A percentile compares a stretch with the other conserved stretches of the same genome.
Conservation (phyloP, 495 filamentous ascomycete species). For the Lophium mytilinum region DNA sequence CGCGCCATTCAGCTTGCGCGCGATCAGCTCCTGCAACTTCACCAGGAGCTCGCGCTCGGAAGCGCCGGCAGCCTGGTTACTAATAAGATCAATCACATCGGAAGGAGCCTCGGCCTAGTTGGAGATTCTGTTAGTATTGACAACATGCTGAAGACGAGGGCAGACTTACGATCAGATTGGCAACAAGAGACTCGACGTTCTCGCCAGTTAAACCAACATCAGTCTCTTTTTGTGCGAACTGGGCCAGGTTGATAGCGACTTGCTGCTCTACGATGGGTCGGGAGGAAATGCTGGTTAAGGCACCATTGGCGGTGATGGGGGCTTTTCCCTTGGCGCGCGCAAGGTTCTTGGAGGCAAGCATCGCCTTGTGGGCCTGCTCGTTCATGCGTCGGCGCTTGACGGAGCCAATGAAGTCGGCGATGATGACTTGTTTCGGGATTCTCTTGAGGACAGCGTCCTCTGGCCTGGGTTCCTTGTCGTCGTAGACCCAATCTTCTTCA, state of each 20-base stretch:
- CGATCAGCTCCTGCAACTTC: slow-evolving; percentile 11
- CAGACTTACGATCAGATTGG: slow-evolving; percentile 31
- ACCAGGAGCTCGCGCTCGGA: background rate
- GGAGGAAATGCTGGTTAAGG: background rate
- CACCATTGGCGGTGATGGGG: too few relatives aligned
- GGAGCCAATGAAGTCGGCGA: background rate
- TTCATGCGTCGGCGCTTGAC: background rate
- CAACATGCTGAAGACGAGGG: slow-evolving; percentile 13
- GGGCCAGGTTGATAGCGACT: slow-evolving; percentile 48
- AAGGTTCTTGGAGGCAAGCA: too few relatives aligned
- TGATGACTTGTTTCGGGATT: background rate
- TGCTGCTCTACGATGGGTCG: slow-evolving; percentile 32
- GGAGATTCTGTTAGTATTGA: slow-evolving; percentile 26
- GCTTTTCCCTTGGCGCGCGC: too few relatives aligned
- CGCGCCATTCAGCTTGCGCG: too few relatives aligned
- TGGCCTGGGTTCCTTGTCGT: slow-evolving; percentile 39
- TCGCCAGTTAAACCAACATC: slow-evolving; percentile 24
- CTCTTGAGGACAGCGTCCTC: slow-evolving; percentile 41
- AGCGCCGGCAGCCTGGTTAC: background rate
- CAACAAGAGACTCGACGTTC: slow-evolving; percentile 25
- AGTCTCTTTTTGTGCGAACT: slow-evolving; percentile 35
- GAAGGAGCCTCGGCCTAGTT: slow-evolving; percentile 32
- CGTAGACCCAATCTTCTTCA: slow-evolving; percentile 35
- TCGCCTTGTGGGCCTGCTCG: too few relatives aligned
- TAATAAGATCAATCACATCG: slow-evolving; percentile 22